These are phyloP conservation scores for Phaeosphaeriaceae sp. DNA, from an alignment of 2,329 filamentous ascomycete genomes.

Conservation along the genomic window DNA sequence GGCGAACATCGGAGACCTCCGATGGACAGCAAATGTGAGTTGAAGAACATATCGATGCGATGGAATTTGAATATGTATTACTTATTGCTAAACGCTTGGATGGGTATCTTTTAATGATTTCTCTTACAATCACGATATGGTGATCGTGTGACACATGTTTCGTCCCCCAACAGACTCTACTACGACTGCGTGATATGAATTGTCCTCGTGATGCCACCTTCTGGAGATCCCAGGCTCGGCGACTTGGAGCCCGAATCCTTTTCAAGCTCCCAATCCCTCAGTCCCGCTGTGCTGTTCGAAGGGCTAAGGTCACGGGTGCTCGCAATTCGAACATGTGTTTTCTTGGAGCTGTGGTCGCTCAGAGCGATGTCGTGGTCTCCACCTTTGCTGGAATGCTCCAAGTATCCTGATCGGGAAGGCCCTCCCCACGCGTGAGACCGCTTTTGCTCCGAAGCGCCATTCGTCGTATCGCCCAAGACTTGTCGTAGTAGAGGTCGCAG, in stretches of 20 bases:
- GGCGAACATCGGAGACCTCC: neutral
- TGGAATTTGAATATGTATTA: neutral
- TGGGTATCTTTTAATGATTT: neutral
- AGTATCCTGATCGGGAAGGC: slow-evolving; percentile 21
- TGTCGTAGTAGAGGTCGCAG: slow-evolving; percentile 21
- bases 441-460: slow-evolving; percentile 17
- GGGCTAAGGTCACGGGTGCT: slow-evolving; percentile 14
- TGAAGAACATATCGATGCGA: neutral
- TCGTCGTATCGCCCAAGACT: slow-evolving; percentile 17
- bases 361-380: slow-evolving; percentile 19
- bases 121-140: neutral
- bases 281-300: slow-evolving; percentile 13
- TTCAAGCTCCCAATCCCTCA: slow-evolving; percentile 19
- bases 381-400: slow-evolving; percentile 14
- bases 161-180: neutral
- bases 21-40: neutral
- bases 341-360: slow-evolving; percentile 10
- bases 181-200: neutral
- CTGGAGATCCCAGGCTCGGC: neutral
- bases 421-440: slow-evolving; percentile 18
- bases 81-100: neutral
- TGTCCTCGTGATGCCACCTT: slow-evolving; percentile 2
- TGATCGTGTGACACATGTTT: neutral
- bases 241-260: neutral
- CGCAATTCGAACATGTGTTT: slow-evolving; percentile 9